Evolutionary conservation across 108 stramenopile species (phyloP).

Genomic region (Cyclotella baltica): DNA sequence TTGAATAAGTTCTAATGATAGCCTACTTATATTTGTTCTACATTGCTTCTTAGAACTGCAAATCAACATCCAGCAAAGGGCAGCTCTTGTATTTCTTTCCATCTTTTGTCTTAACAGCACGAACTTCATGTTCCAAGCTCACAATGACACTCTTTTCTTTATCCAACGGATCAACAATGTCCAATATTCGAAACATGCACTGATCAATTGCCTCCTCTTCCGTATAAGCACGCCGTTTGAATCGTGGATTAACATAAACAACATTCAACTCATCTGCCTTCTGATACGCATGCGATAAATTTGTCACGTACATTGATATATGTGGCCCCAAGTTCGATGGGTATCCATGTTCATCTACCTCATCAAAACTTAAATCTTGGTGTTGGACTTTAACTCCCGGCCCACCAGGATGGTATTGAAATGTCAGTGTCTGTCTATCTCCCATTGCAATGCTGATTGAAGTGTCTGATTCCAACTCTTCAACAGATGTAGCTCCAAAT

Average conservation of each 20-base stretch:
- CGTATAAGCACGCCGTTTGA: slow-evolving; percentile 62
- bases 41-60: background rate
- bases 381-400: slow-evolving; percentile 42
- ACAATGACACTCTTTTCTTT: slow-evolving; percentile 43
- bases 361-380: slow-evolving; percentile 62
- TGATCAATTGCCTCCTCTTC: slow-evolving; percentile 66
- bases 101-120: slow-evolving; percentile 62
- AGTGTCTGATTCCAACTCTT: slow-evolving; percentile 9
- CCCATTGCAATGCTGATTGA: slow-evolving; percentile 61
- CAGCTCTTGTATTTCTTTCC: slow-evolving; percentile 79
- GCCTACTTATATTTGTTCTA: background rate
- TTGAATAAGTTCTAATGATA: background rate
- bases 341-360: slow-evolving; percentile 42
- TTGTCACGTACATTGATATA: slow-evolving; percentile 62
- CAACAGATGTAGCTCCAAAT: slow-evolving; percentile 50
- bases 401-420: slow-evolving; percentile 53
- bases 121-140: slow-evolving; percentile 64
- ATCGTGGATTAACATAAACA: slow-evolving; percentile 64
- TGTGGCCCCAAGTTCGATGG: slow-evolving; percentile 70
- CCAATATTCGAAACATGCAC: slow-evolving; percentile 71
- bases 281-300: slow-evolving; percentile 43
- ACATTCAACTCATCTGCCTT: slow-evolving; percentile 50
- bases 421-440: slow-evolving; percentile 71
- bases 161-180: slow-evolving; percentile 65
- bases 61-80: slow-evolving; percentile 53